Conservation (phyloP, 129 eudicot genomes). For the Calendula officinalis region DNA sequence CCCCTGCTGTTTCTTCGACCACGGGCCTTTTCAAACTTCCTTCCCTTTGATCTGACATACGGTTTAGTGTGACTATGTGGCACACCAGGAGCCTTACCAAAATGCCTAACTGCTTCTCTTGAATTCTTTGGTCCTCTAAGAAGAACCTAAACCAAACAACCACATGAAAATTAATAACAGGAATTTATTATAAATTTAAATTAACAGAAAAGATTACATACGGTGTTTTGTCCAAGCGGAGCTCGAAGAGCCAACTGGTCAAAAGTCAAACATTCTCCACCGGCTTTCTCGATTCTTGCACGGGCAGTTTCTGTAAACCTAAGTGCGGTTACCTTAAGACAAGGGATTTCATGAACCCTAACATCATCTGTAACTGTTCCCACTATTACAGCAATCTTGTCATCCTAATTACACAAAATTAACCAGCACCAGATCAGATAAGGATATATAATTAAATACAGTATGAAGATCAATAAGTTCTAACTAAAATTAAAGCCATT, state of each 20-base stretch:
- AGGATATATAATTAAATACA: too few relatives aligned
- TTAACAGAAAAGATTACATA: constrained; percentile 2
- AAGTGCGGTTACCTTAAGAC: constrained; percentile 31
- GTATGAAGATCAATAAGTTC: too few relatives aligned
- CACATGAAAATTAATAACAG: not conserved
- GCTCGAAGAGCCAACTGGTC: too few relatives aligned
- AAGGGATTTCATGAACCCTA: constrained; percentile 35
- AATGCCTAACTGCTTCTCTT: constrained; percentile 49
- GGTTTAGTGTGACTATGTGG: constrained; percentile 59
- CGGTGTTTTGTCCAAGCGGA: constrained; percentile 33
- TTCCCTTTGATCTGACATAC: constrained; percentile 45
- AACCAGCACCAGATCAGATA: not conserved
- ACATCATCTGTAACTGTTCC: not conserved
- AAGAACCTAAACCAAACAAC: constrained; percentile 31
- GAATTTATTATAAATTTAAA: not conserved
- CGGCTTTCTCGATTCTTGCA: too few relatives aligned
- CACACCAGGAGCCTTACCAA: constrained; percentile 57
- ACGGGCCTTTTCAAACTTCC: constrained; percentile 25
- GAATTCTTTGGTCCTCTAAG: constrained; percentile 53
- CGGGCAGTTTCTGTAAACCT: constrained; percentile 34
- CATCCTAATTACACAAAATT: constrained; percentile 15
- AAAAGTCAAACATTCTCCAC: too few relatives aligned
- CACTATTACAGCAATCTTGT: constrained; percentile 38
- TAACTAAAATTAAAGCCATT: too few relatives aligned
- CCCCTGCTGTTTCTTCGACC: constrained; percentile 49